A percentile compares a stretch with the other conserved stretches of the same genome.
Evolutionary conservation across 1,284 basidiomycete genomes (phyloP).

Genomic region (Chalciporus sp.): DNA sequence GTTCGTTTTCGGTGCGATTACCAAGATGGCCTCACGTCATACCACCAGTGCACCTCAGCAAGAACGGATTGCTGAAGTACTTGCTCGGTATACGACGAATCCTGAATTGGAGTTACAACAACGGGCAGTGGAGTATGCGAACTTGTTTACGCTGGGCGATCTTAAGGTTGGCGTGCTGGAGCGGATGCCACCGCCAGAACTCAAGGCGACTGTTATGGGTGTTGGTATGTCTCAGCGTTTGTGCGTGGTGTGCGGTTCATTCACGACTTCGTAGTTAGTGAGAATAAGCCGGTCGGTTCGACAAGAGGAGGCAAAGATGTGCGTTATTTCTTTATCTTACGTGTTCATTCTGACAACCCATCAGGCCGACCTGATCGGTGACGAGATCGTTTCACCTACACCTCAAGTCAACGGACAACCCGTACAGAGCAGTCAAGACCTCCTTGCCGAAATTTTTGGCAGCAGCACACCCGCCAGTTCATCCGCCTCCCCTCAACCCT

Average conservation of each 20-base stretch:
- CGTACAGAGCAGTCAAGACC: constrained; percentile 80
- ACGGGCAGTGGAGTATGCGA: constrained; percentile 93
- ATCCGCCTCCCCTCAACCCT: constrained; percentile 42
- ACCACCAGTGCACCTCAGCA: constrained; percentile 69
- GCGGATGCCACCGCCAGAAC: constrained; percentile 97
- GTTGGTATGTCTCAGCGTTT: constrained; percentile 52
- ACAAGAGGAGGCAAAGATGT: constrained; percentile 79
- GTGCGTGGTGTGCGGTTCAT: neutral
- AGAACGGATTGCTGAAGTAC: constrained; percentile 75
- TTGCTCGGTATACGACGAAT: constrained; percentile 79
- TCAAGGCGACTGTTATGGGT: constrained; percentile 93
- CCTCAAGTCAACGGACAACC: constrained; percentile 43
- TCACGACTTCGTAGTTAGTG: constrained; percentile 63
- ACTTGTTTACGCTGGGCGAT: constrained; percentile 75
- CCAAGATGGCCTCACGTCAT: constrained; percentile 86
- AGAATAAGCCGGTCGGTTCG: constrained; percentile 92
- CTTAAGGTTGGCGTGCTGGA: constrained; percentile 91
- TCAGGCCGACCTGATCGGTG: constrained; percentile 74
- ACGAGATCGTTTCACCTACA: constrained; percentile 55
- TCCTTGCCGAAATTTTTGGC: constrained; percentile 95
- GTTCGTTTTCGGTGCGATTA: constrained; percentile 88
- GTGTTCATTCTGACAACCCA: constrained; percentile 25
- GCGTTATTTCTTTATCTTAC: constrained; percentile 21
- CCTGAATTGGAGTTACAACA: constrained; percentile 96
- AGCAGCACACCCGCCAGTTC: constrained; percentile 42